phyloP scores from a whole-genome alignment of 768 basidiomycete species.

The Rossbeevera mucosa region DNA sequence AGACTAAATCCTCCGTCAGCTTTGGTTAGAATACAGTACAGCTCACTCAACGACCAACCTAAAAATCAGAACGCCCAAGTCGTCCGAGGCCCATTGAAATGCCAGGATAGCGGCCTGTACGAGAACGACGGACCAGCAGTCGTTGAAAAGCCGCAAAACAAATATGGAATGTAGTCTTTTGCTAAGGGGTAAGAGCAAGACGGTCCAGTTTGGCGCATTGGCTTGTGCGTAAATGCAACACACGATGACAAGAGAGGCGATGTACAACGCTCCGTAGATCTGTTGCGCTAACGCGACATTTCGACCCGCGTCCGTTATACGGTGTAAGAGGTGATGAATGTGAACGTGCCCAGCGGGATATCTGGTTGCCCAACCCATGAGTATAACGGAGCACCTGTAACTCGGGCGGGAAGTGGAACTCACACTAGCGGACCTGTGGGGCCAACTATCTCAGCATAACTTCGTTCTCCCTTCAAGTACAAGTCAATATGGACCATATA shows the following conservation, averaged over 20 bases:
- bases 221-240: slow-evolving; percentile 65
- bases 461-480: slow-evolving; percentile 74
- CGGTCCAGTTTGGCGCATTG: slow-evolving; percentile 64
- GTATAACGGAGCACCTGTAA: background rate
- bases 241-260: slow-evolving; percentile 57
- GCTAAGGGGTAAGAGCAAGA: slow-evolving; percentile 75
- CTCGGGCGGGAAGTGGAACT: slow-evolving; percentile 18
- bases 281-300: slow-evolving; percentile 67
- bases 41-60: slow-evolving; percentile 46
- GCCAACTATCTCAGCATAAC: slow-evolving; percentile 78
- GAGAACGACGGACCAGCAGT: slow-evolving; percentile 77
- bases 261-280: slow-evolving; percentile 73
- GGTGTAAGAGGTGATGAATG: slow-evolving; percentile 69
- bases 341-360: slow-evolving; percentile 94
- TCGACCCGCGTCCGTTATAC: slow-evolving; percentile 55
- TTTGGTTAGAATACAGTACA: background rate
- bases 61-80: slow-evolving; percentile 61
- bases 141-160: slow-evolving; percentile 89
- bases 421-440: slow-evolving; percentile 94
- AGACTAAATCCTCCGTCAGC: slow-evolving; percentile 7
- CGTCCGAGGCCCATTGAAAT: slow-evolving; percentile 56
- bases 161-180: slow-evolving; percentile 95
- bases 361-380: slow-evolving; percentile 37
- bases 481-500: slow-evolving; percentile 86
- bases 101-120: slow-evolving; percentile 65